Base-by-base conservation (phyloP, 2,329 filamentous ascomycete genomes). In the Lecanoromycetidae sp. region DNA sequence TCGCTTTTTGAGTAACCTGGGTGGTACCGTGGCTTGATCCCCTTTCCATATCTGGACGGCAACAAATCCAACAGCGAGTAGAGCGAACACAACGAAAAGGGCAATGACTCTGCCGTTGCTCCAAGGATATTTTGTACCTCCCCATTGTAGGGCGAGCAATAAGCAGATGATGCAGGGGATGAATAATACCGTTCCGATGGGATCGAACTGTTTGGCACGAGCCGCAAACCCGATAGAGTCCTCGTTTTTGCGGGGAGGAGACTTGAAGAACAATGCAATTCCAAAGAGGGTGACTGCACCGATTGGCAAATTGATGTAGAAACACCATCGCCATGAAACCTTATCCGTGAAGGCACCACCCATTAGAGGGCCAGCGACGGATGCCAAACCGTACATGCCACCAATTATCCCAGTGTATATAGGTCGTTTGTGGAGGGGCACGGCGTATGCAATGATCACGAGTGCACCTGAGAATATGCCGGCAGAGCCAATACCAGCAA, bases 351-450 rank as follows among this genome's bases (percentile, higher is more conserved):
- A 69, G 5, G 59, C 66, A n/a, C 68, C 68, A 22, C 68, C 68
- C 9, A 60, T 41, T 3, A 57, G 35, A 5, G 57, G 58, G 2
- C 58, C 58, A 40, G 53, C 45, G 4, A 60, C 56, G 25, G 54
- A 57, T 20, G 58, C 53, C 36, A 60, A 39, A 3, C 57, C 60
- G 43, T 57, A 61, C 10, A 58, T 54, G 6, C 54, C 58, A 1
- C 66, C 66, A 12, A 63, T 49, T 2, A 61, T 55, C 22, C 74
- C 75, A 45, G 75, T 75, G 20, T 71, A 74, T 25, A 74, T 60
- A 6, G 70, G 75, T 26, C 75, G 65, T 55, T 75, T 72, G 6
- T 68, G 60, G 7, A 79, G 65, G 4, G 76, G 75, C 39, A 78
- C 68, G 5, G 56, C 57, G 38, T 60, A 57, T 12, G 61, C 57